Evolutionary conservation across 306 rosid species (phyloP).

Genomic region (Vigna angularis): DNA sequence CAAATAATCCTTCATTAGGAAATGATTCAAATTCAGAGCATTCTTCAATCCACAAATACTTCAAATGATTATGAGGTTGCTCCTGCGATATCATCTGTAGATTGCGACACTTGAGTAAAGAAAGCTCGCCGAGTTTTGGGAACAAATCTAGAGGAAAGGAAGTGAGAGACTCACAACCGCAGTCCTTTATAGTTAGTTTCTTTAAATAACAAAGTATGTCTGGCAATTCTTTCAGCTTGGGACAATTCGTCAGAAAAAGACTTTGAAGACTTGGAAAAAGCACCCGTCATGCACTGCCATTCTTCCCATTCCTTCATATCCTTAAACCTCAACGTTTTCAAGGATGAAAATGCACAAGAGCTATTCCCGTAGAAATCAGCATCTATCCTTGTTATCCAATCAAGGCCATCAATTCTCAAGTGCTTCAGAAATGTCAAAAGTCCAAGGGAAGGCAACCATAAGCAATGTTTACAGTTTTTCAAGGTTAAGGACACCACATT

Average conservation of each 20-base stretch:
- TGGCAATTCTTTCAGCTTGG: background rate
- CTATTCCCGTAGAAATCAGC: background rate
- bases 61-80: too few relatives aligned
- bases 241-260: background rate
- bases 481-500: background rate
- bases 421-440: background rate
- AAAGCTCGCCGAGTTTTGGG: too few relatives aligned
- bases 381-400: background rate
- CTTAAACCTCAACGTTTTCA: background rate
- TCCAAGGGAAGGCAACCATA: too few relatives aligned
- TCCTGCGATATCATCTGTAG: too few relatives aligned
- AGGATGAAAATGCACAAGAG: background rate
- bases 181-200: too few relatives aligned
- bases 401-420: background rate
- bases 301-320: background rate
- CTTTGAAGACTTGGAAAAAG: background rate
- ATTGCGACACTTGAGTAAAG: rapidly evolving
- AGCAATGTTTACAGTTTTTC: background rate
- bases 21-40: too few relatives aligned
- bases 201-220: too few relatives aligned
- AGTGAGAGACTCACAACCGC: too few relatives aligned
- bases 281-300: background rate
- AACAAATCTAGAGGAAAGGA: too few relatives aligned
- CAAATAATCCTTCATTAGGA: too few relatives aligned
- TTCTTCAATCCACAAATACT: too few relatives aligned